Evolutionary conservation across 352 stramenopile genomes (phyloP).

Genomic region (Phytophthora nicotianae): DNA sequence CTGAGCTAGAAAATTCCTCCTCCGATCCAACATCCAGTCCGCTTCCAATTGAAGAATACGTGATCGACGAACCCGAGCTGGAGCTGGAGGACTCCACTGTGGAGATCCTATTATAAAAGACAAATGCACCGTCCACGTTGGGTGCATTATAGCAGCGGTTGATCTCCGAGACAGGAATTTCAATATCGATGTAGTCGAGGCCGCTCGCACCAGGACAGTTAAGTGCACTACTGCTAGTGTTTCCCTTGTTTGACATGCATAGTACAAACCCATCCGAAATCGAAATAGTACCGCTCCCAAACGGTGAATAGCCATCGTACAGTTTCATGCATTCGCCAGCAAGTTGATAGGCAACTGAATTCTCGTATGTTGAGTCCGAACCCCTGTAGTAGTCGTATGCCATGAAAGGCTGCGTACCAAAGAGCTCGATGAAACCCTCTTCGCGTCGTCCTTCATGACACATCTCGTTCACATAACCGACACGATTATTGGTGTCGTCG

Average conservation of each 20-base stretch:
- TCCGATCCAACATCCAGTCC: too few species aligned
- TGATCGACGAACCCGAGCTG: not conserved
- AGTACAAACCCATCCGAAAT: not conserved
- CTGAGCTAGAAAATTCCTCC: too few species aligned
- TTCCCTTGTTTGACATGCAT: conserved; percentile 11
- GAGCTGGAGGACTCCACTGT: not conserved
- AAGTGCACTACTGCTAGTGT: not conserved
- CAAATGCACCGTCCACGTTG: conserved; percentile 2
- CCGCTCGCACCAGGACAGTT: conserved; percentile 1
- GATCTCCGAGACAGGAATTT: conserved; percentile 2
- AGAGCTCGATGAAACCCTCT: conserved; percentile 6
- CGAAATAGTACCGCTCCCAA: conserved; percentile 10
- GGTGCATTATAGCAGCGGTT: not conserved
- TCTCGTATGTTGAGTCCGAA: conserved; percentile 8
- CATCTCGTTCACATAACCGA: conserved; percentile 12
- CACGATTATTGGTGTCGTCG: conserved; percentile 1
- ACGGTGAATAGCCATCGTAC: conserved; percentile 10
- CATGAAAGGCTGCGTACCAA: conserved; percentile 2
- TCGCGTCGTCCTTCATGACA: conserved; percentile 8
- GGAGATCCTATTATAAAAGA: conserved; percentile 10
- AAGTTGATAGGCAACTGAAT: conserved; percentile 5
- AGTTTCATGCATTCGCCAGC: conserved; percentile 1
- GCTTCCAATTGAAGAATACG: too few species aligned
- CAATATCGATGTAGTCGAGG: conserved; percentile 9
- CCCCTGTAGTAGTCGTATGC: conserved; percentile 10